Evolutionary conservation across 2,329 filamentous ascomycete species (phyloP).

Genomic region (Arachnomyces sp.): DNA sequence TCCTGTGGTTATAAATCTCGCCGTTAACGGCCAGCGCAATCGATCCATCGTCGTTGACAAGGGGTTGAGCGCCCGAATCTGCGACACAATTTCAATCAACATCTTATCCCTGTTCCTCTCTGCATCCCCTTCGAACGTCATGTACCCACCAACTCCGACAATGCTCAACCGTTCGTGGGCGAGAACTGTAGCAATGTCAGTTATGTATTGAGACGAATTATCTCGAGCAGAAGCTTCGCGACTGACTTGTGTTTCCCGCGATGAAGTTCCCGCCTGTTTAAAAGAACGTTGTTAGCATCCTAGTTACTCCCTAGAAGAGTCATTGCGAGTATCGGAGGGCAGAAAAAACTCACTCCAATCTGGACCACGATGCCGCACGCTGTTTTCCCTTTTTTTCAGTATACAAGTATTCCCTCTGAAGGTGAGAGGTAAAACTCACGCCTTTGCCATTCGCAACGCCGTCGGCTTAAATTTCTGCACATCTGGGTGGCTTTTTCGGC

Average conservation of each 20-base stretch:
- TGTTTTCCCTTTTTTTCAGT: conserved; percentile 39
- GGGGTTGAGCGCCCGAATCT: conserved; percentile 93
- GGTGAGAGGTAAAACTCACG: conserved; percentile 51
- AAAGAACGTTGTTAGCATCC: conserved; percentile 6
- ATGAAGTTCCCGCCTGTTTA: conserved; percentile 73
- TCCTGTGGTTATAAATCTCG: conserved; percentile 98
- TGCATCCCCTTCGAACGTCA: conserved; percentile 16
- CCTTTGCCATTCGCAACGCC: conserved; percentile 86
- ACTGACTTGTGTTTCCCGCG: conserved; percentile 81
- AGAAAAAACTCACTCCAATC: conserved; percentile 78
- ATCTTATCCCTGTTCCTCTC: conserved; percentile 12
- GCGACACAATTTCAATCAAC: conserved; percentile 8
- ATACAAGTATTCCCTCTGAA: conserved; percentile 5
- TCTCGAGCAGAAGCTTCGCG: neutral
- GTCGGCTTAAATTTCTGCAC: conserved; percentile 94
- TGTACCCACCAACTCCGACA: conserved; percentile 75
- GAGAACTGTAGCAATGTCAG: conserved; percentile 53
- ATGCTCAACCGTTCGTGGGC: conserved; percentile 97
- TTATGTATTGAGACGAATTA: neutral
- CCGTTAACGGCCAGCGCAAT: conserved; percentile 95
- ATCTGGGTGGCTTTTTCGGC: conserved; percentile 62
- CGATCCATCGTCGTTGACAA: conserved; percentile 81
- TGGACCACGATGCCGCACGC: conserved; percentile 89
- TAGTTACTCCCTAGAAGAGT: neutral
- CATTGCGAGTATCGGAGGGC: conserved; percentile 4